Base-by-base conservation (phyloP, 2,329 filamentous ascomycete genomes). In the Beauveria scarabaeidicola region DNA sequence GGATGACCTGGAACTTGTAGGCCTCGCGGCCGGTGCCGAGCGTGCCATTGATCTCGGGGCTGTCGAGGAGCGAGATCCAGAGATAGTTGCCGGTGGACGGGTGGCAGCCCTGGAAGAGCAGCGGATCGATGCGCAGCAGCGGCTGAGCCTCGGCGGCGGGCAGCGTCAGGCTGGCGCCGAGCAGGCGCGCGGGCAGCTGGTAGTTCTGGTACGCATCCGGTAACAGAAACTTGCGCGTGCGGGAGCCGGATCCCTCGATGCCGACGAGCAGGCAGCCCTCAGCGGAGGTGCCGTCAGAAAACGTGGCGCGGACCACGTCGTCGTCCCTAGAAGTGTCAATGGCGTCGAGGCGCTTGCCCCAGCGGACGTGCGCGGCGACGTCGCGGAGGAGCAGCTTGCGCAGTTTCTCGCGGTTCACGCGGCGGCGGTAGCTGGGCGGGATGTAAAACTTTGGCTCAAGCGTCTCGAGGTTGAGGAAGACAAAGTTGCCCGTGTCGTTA, bases 41-140 rank as follows among this genome's bases (percentile, higher is more conserved):
- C 23, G 68, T 75, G 38, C 67, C 72, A 58, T 73, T 76, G 5
- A 65, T 65, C 32, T 69, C 66, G 2, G 70, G 77, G 8, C 74
- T 75, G 44, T 75, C 75, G 17, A 80, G 70, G 62, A 77, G 73
- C 60, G 72, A 72, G 64, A 81, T 78, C 71, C 77, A 83, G 19
- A 84, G 69, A 61, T 74, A 83, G 21, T 73, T 74, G 52, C 77
- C 75, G 1, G 77, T 79, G 4, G 74, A 69, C 0, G 81, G 79
- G 65, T 84, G 78, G 11, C 76, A 73, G 3, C 78, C 81, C 61
- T 82, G 78, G 65, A 84, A 81, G 25, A 83, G 76, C 44, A 79
- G 73, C 0, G 80, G 80, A 61, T 84, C 80, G 27, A 83, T 74
- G 1, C 69, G 71, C n/a, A 74, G 71, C 8, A 80, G 69, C 7